Evolutionary conservation across 306 rosid species (phyloP).

Genomic region (Rosa multiflora): DNA sequence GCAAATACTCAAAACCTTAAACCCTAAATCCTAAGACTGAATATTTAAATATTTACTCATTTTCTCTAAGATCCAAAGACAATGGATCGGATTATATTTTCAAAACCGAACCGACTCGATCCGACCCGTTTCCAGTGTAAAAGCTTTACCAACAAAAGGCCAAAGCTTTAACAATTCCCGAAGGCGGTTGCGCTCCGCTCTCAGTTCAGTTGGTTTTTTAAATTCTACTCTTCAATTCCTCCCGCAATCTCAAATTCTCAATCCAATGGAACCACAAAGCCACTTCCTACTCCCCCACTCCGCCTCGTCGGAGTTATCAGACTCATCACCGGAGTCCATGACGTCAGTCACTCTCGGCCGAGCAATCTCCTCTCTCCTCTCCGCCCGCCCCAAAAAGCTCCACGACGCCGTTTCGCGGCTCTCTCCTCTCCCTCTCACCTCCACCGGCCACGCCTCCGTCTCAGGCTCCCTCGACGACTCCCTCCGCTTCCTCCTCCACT

Average conservation of each 20-base stretch:
- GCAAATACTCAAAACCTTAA: too few species aligned
- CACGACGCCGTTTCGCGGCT: constrained; percentile 63
- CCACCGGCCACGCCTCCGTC: constrained; percentile 20
- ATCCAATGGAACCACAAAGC: not conserved
- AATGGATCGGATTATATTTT: too few species aligned
- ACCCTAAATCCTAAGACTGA: too few species aligned
- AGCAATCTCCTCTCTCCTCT: constrained; percentile 55
- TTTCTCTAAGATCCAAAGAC: too few species aligned
- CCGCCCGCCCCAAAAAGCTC: constrained; percentile 66
- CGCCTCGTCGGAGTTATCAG: constrained; percentile 27
- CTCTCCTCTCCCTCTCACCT: constrained; percentile 34
- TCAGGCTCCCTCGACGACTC: constrained; percentile 47
- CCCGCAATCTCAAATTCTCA: constrained; percentile 3
- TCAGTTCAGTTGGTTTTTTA: too few species aligned
- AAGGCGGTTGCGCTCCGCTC: too few species aligned
- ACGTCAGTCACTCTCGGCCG: constrained; percentile 68
- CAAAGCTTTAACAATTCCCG: too few species aligned
- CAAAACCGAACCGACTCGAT: too few species aligned
- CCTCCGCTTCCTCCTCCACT: constrained; percentile 71
- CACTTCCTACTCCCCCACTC: constrained; percentile 37
- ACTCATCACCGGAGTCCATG: constrained; percentile 39
- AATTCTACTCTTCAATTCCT: too few species aligned
- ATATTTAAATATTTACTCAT: too few species aligned
- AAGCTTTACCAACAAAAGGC: too few species aligned
- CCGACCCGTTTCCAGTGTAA: too few species aligned